Evolutionary conservation across 2,329 filamentous ascomycete genomes (phyloP).

Genomic region (Fusarium verticillioides): DNA sequence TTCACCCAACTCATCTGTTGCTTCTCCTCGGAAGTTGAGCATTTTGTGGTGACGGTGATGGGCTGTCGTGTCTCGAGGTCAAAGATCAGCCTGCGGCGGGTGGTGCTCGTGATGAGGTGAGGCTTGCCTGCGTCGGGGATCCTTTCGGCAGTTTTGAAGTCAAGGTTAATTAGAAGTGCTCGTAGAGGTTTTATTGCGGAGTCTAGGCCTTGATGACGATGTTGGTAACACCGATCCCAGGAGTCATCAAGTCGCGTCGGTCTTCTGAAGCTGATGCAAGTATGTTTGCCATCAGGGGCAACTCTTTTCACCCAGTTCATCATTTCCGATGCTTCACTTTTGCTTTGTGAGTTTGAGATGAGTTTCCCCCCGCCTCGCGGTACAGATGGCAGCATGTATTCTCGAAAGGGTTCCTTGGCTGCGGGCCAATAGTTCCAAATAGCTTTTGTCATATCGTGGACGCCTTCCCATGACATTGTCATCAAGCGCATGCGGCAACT

Average conservation of each 20-base stretch:
- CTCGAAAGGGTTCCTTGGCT: background rate
- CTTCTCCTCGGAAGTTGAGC: background rate
- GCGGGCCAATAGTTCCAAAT: background rate
- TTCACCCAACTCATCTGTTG: background rate
- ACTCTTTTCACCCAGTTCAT: background rate
- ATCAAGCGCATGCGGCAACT: background rate
- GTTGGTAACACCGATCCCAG: background rate
- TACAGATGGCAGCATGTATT: background rate
- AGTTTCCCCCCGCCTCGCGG: background rate
- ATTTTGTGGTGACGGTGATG: background rate
- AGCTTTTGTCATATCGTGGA: background rate
- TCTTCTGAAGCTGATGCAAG: background rate
- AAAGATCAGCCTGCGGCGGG: background rate
- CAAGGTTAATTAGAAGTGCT: background rate
- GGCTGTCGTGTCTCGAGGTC: background rate
- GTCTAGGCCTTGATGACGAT: background rate
- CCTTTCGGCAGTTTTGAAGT: background rate
- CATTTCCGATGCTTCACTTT: background rate
- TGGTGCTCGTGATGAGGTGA: background rate
- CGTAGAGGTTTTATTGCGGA: background rate
- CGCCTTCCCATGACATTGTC: background rate
- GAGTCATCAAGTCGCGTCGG: background rate
- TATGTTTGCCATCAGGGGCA: background rate
- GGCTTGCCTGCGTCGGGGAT: background rate
- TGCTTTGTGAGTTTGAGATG: background rate